phyloP scores from a whole-genome alignment of 139 green algal species.

The Tetradesmus obliquus region DNA sequence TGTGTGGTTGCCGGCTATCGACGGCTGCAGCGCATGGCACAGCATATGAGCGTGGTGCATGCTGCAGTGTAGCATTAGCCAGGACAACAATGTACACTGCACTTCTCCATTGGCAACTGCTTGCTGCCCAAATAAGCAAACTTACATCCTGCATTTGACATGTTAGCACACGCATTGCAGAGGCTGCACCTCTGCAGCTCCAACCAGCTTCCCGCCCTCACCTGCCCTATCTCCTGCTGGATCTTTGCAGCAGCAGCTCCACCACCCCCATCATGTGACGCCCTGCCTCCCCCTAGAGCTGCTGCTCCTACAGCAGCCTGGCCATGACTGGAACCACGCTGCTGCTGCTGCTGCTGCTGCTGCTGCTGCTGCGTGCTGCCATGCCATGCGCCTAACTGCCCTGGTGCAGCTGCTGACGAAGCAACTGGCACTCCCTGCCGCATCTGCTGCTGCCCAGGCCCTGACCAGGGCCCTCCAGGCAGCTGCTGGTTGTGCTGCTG shows the following conservation, averaged over 20 bases:
- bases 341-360: background rate
- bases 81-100: no score
- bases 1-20: background rate
- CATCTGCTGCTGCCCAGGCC: slow-evolving; percentile 10
- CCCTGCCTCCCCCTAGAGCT: background rate
- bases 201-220: background rate
- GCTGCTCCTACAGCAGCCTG: background rate
- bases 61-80: no score
- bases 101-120: no score
- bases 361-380: no score
- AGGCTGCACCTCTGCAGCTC: background rate
- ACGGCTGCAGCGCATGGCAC: background rate
- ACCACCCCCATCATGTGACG: background rate
- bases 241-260: slow-evolving; percentile 6
- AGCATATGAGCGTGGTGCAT: background rate
- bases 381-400: background rate
- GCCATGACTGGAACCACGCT: background rate
- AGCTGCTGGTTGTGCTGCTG: background rate
- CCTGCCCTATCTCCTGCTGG: slow-evolving; percentile 21
- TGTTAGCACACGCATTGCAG: background rate
- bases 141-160: no score
- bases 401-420: background rate
- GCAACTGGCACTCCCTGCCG: background rate
- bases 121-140: no score
- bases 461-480: background rate